Conservation (phyloP, 1,284 basidiomycete species). For the Trichosporon coremiiforme region DNA sequence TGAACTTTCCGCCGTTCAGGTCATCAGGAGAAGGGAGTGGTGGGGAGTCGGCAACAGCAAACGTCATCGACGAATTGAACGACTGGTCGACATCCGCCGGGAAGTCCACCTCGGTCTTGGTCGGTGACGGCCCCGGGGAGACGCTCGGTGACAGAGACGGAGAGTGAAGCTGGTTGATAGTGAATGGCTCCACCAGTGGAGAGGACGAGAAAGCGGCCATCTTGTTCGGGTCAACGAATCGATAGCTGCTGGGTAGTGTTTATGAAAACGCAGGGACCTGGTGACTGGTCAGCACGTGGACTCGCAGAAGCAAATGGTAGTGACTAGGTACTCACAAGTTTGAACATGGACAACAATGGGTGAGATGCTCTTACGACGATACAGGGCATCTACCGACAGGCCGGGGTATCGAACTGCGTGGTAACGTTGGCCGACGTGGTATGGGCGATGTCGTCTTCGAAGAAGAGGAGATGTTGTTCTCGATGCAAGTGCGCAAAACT, state of each 20-base stretch:
- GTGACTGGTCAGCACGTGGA: constrained; percentile 18
- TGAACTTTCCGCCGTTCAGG: constrained; percentile 23
- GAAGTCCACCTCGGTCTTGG: constrained; percentile 49
- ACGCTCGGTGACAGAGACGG: constrained; percentile 19
- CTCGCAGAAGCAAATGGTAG: neutral
- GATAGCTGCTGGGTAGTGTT: neutral
- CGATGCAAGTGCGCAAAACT: constrained; percentile 13
- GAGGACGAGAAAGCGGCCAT: constrained; percentile 52
- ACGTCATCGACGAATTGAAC: constrained; percentile 55
- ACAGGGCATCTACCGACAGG: constrained; percentile 4
- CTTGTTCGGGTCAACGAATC: constrained; percentile 23
- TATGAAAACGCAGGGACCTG: constrained; percentile 15
- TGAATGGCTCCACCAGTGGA: constrained; percentile 46
- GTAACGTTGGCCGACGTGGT: neutral
- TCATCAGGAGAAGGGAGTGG: constrained; percentile 26
- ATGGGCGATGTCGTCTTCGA: neutral
- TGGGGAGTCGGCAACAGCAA: constrained; percentile 42
- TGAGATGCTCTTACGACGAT: neutral
- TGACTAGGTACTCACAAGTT: constrained; percentile 14
- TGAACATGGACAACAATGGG: constrained; percentile 8
- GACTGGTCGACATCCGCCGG: constrained; percentile 55
- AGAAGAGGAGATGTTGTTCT: constrained; percentile 1
- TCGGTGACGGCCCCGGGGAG: constrained; percentile 45
- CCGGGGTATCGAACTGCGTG: neutral
- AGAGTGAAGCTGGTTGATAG: constrained; percentile 41